Evolutionary conservation across 192 early-diverging fungal species (phyloP), one percentile per base, ranked within the genome.

Genomic region (Coemansia sp.): DNA sequence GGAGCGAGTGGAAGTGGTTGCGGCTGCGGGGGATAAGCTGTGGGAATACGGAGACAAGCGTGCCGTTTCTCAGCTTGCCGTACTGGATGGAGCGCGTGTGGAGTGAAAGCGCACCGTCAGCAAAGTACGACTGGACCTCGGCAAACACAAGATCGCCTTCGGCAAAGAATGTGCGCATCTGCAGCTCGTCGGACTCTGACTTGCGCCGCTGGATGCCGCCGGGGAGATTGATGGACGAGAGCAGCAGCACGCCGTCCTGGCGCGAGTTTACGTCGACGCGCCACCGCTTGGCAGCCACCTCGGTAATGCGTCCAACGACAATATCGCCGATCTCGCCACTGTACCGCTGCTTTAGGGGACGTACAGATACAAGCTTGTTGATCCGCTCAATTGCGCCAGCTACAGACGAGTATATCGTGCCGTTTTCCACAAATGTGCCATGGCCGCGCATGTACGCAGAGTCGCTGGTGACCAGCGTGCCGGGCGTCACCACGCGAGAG

Each of bases 241-340:
- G 82, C 54, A 93, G 77, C 28, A 98, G 75, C 20, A 92, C 80
- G 8, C 87, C 95, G 75, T 99, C 94, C 65, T 92, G 90, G 19
- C 91, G 84, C 20, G 88, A 87, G 62, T 88, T 89, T 28, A 97
- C 88, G 75, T 97, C 95, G 2, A 97, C 92, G 57, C 90, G 92
- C 97, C 97, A 99, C 65, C 94, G 86, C 81, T 90, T 97, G 40
- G 87, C 88, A 3, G 86, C 87, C 2, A 96, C 82, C 69, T 97
- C 95, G 25, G 91, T 92, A 36, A 99, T 92, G 29, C 97, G 82
- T 1, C 95, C 97, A 10, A 99, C 92, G 0, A 99, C 89, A 38
- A 99, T 92, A 74, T 99, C 95, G 42, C 97, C 97, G 64, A 98
- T 93, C 68, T 97, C 94, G 42, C 93, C 94, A 22, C 84, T 84